Conservation (phyloP, 2,329 filamentous ascomycete genomes). For the Elsinoe fawcettii region DNA sequence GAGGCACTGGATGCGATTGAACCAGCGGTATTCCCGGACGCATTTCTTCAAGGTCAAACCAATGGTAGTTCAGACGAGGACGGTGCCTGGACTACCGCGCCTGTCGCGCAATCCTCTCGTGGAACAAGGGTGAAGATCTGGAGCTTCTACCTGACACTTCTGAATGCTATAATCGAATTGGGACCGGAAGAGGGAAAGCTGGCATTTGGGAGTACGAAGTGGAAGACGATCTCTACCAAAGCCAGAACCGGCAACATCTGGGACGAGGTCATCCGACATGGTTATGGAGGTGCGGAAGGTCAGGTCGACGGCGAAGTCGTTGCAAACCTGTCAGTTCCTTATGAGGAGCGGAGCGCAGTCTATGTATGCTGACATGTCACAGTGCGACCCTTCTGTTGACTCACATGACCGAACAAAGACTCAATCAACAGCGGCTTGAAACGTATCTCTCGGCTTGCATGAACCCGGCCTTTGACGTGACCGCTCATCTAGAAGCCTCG, state of each 20-base stretch:
- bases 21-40: constrained; percentile 63
- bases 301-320: constrained; percentile 94
- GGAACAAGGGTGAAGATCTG: constrained; percentile 89
- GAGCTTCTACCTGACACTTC: constrained; percentile 89
- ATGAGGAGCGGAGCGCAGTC: not conserved
- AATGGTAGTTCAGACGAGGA: constrained; percentile 39
- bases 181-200: constrained; percentile 84
- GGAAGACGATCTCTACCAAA: constrained; percentile 72
- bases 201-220: constrained; percentile 76
- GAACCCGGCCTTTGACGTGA: constrained; percentile 63
- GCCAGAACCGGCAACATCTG: constrained; percentile 87
- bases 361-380: constrained; percentile 13
- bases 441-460: constrained; percentile 74
- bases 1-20: constrained; percentile 81
- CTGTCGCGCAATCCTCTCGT: constrained; percentile 70
- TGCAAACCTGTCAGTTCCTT: constrained; percentile 63
- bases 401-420: constrained; percentile 73
- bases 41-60: constrained; percentile 28
- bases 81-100: constrained; percentile 44
- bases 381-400: constrained; percentile 84
- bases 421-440: constrained; percentile 84
- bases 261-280: constrained; percentile 82
- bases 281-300: constrained; percentile 80
- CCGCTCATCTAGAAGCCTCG: constrained; percentile 51
- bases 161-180: constrained; percentile 85